Percentiles rank a stretch among this genome's conserved stretches.
These are phyloP conservation scores for Nelumbo lutea DNA, from an alignment of 164 flowering plant species.

Conservation along the genomic window DNA sequence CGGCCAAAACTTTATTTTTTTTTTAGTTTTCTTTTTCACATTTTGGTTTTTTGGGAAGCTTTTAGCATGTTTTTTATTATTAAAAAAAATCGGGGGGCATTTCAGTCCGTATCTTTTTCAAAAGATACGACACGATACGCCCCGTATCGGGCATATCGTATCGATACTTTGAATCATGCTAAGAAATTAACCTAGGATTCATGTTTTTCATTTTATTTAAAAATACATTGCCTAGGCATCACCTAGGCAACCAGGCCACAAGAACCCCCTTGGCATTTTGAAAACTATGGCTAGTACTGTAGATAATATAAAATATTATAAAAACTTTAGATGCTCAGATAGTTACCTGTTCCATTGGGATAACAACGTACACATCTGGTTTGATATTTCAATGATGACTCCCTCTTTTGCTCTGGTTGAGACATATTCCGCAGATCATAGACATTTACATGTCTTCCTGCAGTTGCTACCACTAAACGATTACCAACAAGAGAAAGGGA, in stretches of 20 bases:
- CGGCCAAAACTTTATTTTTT: too few relatives aligned
- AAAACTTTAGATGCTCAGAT: not conserved
- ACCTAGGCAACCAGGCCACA: not conserved
- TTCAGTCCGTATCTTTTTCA: too few relatives aligned
- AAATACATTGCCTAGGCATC: not conserved
- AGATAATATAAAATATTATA: not conserved
- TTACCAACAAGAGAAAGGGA: slow-evolving; percentile 90
- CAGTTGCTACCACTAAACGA: slow-evolving; percentile 96
- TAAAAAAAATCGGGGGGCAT: not conserved
- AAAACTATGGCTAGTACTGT: too few relatives aligned
- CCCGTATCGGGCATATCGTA: too few relatives aligned
- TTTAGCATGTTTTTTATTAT: too few relatives aligned
- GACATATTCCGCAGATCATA: slow-evolving; percentile 98
- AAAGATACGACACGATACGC: too few relatives aligned
- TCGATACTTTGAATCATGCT: too few relatives aligned
- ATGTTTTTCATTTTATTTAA: too few relatives aligned
- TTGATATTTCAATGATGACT: slow-evolving; percentile 95
- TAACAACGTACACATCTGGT: slow-evolving; percentile 97
- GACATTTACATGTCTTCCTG: slow-evolving; percentile 96
- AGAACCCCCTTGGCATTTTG: not conserved
- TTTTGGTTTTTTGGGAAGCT: too few relatives aligned
- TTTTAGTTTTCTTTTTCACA: too few relatives aligned
- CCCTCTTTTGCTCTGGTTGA: slow-evolving; percentile 96
- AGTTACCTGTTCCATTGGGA: slow-evolving; percentile 96
- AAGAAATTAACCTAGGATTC: not conserved